Evolutionary conservation across 768 basidiomycete genomes (phyloP).

Genomic region (Russula sp.): DNA sequence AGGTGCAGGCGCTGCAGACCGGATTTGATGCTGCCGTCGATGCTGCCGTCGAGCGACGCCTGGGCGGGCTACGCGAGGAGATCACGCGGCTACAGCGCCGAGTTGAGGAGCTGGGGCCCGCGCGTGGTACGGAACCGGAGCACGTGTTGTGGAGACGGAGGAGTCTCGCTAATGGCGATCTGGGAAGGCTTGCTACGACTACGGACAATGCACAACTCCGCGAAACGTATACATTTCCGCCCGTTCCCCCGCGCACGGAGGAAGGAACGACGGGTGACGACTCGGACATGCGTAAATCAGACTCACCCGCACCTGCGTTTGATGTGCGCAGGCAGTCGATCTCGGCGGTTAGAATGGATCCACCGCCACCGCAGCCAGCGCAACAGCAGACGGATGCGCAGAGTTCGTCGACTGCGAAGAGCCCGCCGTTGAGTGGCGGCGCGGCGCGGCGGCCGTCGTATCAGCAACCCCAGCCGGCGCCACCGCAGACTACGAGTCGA

Average conservation of each 20-base stretch:
- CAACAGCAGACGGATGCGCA: constrained; percentile 9
- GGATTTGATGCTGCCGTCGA: constrained; percentile 55
- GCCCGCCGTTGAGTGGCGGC: constrained; percentile 4
- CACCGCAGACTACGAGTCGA: constrained; percentile 2
- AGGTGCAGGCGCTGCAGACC: constrained; percentile 51
- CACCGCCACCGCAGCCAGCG: constrained; percentile 30
- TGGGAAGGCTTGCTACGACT: constrained; percentile 10
- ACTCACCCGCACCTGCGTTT: constrained; percentile 42
- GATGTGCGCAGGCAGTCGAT: constrained; percentile 47
- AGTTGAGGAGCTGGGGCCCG: constrained; percentile 63
- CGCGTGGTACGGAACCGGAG: constrained; percentile 27
- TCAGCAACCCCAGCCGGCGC: constrained; percentile 3
- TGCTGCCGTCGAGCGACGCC: constrained; percentile 53
- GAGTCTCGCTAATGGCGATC: constrained; percentile 24
- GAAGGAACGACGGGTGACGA: constrained; percentile 8
- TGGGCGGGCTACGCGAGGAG: constrained; percentile 56
- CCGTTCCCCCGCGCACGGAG: constrained; percentile 11
- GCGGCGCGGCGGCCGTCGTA: constrained; percentile 5
- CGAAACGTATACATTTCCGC: constrained; percentile 23
- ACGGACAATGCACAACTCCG: constrained; percentile 11
- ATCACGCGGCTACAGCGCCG: constrained; percentile 52
- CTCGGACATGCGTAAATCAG: constrained; percentile 29
- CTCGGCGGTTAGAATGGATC: constrained; percentile 46
- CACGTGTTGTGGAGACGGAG: constrained; percentile 20
- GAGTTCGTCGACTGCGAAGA: constrained; percentile 3